These are phyloP conservation scores for Lasiosphaeria hispida DNA, from an alignment of 495 filamentous ascomycete genomes.

Conservation along the genomic window DNA sequence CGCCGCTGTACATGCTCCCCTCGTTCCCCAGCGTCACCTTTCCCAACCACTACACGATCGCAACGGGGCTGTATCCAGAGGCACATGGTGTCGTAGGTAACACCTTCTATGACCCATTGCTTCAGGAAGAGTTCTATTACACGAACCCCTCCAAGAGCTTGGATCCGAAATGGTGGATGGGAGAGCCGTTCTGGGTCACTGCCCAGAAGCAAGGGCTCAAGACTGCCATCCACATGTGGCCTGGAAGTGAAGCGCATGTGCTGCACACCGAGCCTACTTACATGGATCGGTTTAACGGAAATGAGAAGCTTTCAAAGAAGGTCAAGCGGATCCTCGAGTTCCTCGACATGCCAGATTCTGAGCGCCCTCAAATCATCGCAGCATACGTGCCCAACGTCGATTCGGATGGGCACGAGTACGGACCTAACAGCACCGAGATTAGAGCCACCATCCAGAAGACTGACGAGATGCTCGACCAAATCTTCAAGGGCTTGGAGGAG, in stretches of 20 bases:
- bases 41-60: conserved; percentile 95
- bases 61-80: conserved; percentile 89
- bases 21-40: conserved; percentile 97
- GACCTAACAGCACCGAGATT: conserved; percentile 93
- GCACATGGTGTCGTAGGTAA: conserved; percentile 93
- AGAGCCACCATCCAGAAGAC: conserved; percentile 66
- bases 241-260: conserved; percentile 83
- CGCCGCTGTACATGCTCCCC: conserved; percentile 85
- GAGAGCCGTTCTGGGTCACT: conserved; percentile 90
- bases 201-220: conserved; percentile 75
- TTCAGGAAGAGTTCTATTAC: conserved; percentile 81
- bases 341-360: conserved; percentile 73
- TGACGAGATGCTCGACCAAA: conserved; percentile 70
- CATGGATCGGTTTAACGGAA: conserved; percentile 79
- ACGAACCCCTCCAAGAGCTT: conserved; percentile 70
- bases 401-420: conserved; percentile 77
- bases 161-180: conserved; percentile 87
- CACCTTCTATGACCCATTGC: conserved; percentile 80
- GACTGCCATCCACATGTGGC: conserved; percentile 97
- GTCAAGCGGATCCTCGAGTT: conserved; percentile 72
- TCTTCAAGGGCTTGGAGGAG: conserved; percentile 73
- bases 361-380: conserved; percentile 85
- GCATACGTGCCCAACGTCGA: conserved; percentile 95
- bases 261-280: conserved; percentile 64
- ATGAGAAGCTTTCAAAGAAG: conserved; percentile 71